Evolutionary conservation across 1,139 yeast genomes (phyloP).

Genomic region (Geotrichum bryndzae): DNA sequence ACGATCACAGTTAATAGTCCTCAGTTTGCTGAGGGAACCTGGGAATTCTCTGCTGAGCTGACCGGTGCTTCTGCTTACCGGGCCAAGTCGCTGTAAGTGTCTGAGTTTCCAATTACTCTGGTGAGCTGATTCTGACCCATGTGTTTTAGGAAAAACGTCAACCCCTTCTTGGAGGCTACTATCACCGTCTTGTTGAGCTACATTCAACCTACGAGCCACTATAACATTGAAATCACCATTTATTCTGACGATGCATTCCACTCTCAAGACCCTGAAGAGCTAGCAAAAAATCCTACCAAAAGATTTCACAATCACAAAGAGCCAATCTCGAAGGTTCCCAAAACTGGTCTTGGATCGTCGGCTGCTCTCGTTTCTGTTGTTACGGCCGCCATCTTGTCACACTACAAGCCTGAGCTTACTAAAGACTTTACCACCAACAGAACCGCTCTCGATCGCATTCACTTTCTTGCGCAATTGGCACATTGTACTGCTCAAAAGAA

Average conservation of each 20-base stretch:
- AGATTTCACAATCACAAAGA: conserved; percentile 54
- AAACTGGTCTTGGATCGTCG: conserved; percentile 93
- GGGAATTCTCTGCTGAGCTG: conserved; percentile 47
- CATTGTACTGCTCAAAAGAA: conserved; percentile 94
- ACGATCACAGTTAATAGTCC: conserved; percentile 58
- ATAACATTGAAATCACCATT: conserved; percentile 48
- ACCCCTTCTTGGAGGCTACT: conserved; percentile 75
- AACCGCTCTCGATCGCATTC: conserved; percentile 40
- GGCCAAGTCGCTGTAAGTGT: conserved; percentile 14
- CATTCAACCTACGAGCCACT: conserved; percentile 33
- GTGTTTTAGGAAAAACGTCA: conserved; percentile 29
- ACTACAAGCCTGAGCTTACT: conserved; percentile 36
- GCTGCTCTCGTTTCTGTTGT: conserved; percentile 88
- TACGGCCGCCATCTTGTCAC: conserved; percentile 59
- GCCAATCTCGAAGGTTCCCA: conserved; percentile 68
- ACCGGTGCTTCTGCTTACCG: conserved; percentile 27
- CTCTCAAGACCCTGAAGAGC: conserved; percentile 52
- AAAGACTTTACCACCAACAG: conserved; percentile 24
- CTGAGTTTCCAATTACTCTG: neutral
- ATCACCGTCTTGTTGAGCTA: conserved; percentile 53
- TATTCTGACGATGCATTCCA: conserved; percentile 89
- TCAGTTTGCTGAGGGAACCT: conserved; percentile 65
- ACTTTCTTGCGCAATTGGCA: conserved; percentile 79
- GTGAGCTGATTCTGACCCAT: neutral
- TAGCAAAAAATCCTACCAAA: conserved; percentile 31